Base-by-base conservation (phyloP, 257 asterid species). In the Catharanthus roseus region DNA sequence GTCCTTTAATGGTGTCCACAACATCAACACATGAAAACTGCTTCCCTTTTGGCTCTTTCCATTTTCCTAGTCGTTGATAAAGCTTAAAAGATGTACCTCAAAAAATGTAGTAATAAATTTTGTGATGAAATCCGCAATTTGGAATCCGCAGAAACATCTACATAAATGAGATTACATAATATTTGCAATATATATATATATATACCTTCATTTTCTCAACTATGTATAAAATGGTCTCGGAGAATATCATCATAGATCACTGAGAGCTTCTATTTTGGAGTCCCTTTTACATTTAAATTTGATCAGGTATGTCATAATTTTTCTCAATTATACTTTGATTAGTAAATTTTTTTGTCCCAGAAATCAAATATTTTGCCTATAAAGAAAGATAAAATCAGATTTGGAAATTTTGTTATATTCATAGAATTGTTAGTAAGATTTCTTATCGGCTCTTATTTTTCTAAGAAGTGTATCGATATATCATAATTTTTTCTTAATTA, bases 141-240 rank as follows among this genome's bases (percentile, higher is more conserved):
- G 69, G 54, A 71, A 49, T 71, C 75, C 60, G 33, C 23, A 16
- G n/a, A 7, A 19, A 41, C 31, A 54, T 34, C 58, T 60, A 71
- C n/a, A n/a, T 60, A 71, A 60, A 45, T 18, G 49, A 70, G 23
- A 5, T 7, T 15, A 55, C 16, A 24, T 15, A 16, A 38, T 16
- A 28, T 3, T 11, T 28, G 12, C 41, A 58, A n/a, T 58, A n/a
- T n/a, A n/a, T n/a, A n/a, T n/a, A n/a, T n/a, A n/a, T n/a, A n/a
- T n/a, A n/a, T n/a, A n/a, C n/a, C n/a, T n/a, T n/a, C n/a, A n/a
- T n/a, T n/a, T 26, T 21, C 58, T 5, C 58, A 21, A 53, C 29
- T n/a, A 23, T 21, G 11, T 53, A 23, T 10, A 10, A 23, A 6
- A 53, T 29, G 38, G 13, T 16, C 65, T 8, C 6, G 65, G 0